Conservation (phyloP, 1,284 basidiomycete species). For the Ustilago sp. region DNA sequence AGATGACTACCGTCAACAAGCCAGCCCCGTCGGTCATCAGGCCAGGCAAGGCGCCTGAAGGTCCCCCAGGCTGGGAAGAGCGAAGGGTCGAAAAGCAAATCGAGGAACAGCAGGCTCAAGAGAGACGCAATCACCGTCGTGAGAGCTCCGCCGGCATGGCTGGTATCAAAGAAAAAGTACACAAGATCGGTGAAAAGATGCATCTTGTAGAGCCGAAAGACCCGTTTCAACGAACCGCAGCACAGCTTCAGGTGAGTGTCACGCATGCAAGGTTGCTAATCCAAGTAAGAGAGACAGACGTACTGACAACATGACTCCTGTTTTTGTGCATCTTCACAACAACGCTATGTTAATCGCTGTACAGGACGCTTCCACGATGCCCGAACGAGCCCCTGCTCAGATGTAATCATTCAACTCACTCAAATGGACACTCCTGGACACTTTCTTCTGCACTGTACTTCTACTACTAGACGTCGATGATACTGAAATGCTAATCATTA, state of each 20-base stretch:
- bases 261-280: not conserved
- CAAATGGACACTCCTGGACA: slow-evolving; percentile 17
- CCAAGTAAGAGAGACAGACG: not conserved
- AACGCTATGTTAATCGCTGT: not conserved
- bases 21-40: slow-evolving; percentile 49
- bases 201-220: slow-evolving; percentile 56
- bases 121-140: slow-evolving; percentile 38
- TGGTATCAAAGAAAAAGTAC: slow-evolving; percentile 54
- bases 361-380: slow-evolving; percentile 58
- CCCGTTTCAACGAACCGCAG: slow-evolving; percentile 36
- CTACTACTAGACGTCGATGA: not conserved
- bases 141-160: slow-evolving; percentile 37
- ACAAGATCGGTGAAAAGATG: slow-evolving; percentile 59
- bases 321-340: not conserved
- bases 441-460: slow-evolving; percentile 5
- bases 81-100: slow-evolving; percentile 41
- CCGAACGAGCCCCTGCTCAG: slow-evolving; percentile 36
- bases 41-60: slow-evolving; percentile 51
- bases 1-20: slow-evolving; percentile 18
- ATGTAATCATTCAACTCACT: slow-evolving; percentile 3
- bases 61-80: slow-evolving; percentile 59
- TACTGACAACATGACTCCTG: not conserved
- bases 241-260: slow-evolving; percentile 50
- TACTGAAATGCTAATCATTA: not conserved
- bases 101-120: slow-evolving; percentile 26